Conservation (phyloP, 371 early-diverging fungal genomes). For the Umbelopsis sp. region DNA sequence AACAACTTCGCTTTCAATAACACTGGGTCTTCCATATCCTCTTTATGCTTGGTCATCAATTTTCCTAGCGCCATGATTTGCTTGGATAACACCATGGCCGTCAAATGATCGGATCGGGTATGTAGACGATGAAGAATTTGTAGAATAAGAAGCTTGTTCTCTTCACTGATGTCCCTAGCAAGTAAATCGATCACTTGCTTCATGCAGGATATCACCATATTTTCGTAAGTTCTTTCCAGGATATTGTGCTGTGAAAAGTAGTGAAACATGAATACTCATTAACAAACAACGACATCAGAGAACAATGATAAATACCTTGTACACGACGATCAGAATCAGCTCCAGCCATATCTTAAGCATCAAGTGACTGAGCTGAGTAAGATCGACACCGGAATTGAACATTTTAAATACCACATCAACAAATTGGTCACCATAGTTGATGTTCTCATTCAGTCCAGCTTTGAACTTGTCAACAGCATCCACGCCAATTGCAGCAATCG, state of each 20-base stretch:
- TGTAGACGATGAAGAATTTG: conserved; percentile 60
- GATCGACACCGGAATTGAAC: conserved; percentile 48
- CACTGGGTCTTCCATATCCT: conserved; percentile 53
- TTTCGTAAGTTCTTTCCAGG: conserved; percentile 41
- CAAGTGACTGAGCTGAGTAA: conserved; percentile 46
- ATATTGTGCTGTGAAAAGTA: conserved; percentile 48
- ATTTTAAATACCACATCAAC: conserved; percentile 55
- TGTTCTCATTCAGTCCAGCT: conserved; percentile 44
- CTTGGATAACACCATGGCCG: conserved; percentile 62
- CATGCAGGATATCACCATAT: conserved; percentile 49
- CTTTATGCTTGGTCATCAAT: conserved; percentile 55
- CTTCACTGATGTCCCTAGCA: conserved; percentile 58
- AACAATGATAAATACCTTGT: conserved; percentile 49
- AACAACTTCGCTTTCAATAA: conserved; percentile 59
- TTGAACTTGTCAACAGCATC: conserved; percentile 39
- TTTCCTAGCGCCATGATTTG: conserved; percentile 63
- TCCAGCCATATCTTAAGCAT: conserved; percentile 63
- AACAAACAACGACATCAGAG: not conserved
- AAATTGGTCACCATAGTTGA: conserved; percentile 49
- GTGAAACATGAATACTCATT: conserved; percentile 8
- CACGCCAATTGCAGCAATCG: conserved; percentile 42
- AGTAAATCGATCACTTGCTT: conserved; percentile 50
- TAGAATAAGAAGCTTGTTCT: conserved; percentile 59
- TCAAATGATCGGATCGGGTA: conserved; percentile 60
- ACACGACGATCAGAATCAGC: conserved; percentile 55